phyloP scores from a whole-genome alignment of 176 grass and related monocot genomes.

The Canna indica region DNA sequence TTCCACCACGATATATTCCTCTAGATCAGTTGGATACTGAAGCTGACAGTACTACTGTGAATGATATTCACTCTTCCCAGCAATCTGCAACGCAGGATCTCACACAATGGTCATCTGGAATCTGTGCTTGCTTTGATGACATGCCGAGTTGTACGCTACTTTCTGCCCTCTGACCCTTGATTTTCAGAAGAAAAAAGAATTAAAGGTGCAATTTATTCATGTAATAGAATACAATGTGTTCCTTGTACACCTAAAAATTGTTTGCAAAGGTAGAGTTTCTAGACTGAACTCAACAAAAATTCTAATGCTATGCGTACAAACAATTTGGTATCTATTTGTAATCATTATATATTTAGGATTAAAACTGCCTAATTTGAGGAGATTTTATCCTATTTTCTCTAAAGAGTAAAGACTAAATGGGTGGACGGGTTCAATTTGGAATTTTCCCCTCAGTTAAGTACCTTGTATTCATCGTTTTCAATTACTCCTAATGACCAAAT shows the following conservation, averaged over 20 bases:
- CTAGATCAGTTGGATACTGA: constrained; percentile 44
- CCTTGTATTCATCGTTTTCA: not conserved
- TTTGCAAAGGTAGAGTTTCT: not conserved
- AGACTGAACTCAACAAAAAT: not conserved
- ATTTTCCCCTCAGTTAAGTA: not conserved
- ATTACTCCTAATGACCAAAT: not conserved
- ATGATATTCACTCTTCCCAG: constrained; percentile 19
- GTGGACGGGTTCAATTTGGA: not conserved
- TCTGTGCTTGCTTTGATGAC: constrained; percentile 95
- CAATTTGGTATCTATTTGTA: not conserved
- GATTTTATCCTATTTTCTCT: not conserved
- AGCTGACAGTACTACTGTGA: constrained; percentile 21
- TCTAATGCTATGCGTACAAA: too few species aligned
- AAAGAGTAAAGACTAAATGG: too few species aligned
- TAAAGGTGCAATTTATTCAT: constrained; percentile 47
- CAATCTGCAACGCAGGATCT: constrained; percentile 33
- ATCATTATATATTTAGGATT: not conserved
- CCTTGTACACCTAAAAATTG: not conserved
- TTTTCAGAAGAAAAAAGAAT: constrained; percentile 38
- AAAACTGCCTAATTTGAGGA: not conserved
- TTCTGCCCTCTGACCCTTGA: constrained; percentile 35
- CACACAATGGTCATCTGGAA: constrained; percentile 87
- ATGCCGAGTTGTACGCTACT: constrained; percentile 86
- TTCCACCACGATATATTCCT: constrained; percentile 75
- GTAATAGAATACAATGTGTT: constrained; percentile 15